Base-by-base conservation (phyloP, 306 rosid genomes). In the Quercus variabilis region DNA sequence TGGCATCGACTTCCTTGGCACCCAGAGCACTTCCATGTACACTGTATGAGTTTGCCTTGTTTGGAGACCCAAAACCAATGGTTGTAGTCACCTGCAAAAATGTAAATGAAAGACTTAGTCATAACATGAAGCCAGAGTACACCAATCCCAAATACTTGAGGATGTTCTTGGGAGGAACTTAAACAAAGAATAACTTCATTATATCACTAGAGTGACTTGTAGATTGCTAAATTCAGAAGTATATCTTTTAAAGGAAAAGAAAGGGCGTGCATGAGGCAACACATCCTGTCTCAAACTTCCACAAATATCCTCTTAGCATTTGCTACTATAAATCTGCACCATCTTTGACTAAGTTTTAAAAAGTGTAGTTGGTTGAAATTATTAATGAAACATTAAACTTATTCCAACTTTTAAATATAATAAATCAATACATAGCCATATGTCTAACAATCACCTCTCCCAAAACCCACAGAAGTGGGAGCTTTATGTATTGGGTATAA, bases 1-100 rank as follows among this genome's bases (percentile, higher is more conserved):
- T 96, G 31, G 99, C 99, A 76, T 93, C 99, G 25, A 96, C 99
- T 91, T 96, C 99, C 86, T 96, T 96, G 82, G 98, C 90, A 81
- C 99, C 99, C 49, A 96, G 78, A 76, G 99, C 99, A 82, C 97
- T 92, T 80, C 99, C 99, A 46, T 96, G 99, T 52, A 89, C 99
- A 85, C 98, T 93, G 87, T 96, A 96, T 73, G 98, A 90, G 86
- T 96, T 96, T 19, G 99, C 89, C 89, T 96, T 96, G 85, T 96
- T 96, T 41, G 99, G 99, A 87, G 99, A 96, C 73, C 99, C 99
- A 87, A 20, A 96, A 78, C 99, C 99, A 80, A 96, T 96, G 60
- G 98, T 96, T 60, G 99, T 96, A 52, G 99, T 96, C 80, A 96
- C 91, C 99, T 96, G 88, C 73, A 71, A 82, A 71, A 28, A 85